Evolutionary conservation across 495 filamentous ascomycete species (phyloP), one percentile per base, ranked within the genome.

Genomic region (Neurospora sp.): DNA sequence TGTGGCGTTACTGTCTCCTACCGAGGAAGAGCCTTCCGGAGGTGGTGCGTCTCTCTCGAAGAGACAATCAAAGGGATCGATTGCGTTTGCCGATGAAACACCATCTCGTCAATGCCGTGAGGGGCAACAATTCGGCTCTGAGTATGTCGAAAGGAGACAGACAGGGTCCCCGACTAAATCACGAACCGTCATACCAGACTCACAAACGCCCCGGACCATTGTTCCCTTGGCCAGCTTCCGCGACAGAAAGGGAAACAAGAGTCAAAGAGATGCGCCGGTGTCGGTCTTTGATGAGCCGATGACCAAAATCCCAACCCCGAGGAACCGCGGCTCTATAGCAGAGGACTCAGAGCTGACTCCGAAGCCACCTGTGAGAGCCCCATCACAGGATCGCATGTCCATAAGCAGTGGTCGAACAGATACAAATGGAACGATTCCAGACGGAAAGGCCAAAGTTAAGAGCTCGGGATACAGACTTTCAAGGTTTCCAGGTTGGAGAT

Each of bases 1-100:
- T 7, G 17, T 78, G 40, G 53, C 70, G n/a, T n/a, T 80, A 39
- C 45, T 82, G 17, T 82, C 80, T 4, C 80, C 79, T n/a, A 77
- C 80, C 16, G 72, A 69, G n/a, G 80, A 82, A 31, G 80, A 82
- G 69, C 53, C 79, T 16, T 27, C 73, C 3, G 53, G 22, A 4
- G 7, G 53, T 65, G 53, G 27, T 17, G 53, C 27, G 7, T 65
- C 27, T 35, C 53, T 65, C 6, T 65, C 53, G 6, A 35, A 65
- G 2, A 35, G 53, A 37, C 53, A 65, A 65, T 17, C 53, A 65
- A 65, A 35, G 12, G 27, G 27, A 14, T 65, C 27, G 14, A 8
- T 65, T 10, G 35, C 22, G 6, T 35, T 16, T 65, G 53, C 27
- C 53, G 53, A 35, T 6, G 27, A 65, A 37, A 17, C 27, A 9